Conservation (phyloP, 2,329 filamentous ascomycete species). For the Aureobasidium mangrovei region DNA sequence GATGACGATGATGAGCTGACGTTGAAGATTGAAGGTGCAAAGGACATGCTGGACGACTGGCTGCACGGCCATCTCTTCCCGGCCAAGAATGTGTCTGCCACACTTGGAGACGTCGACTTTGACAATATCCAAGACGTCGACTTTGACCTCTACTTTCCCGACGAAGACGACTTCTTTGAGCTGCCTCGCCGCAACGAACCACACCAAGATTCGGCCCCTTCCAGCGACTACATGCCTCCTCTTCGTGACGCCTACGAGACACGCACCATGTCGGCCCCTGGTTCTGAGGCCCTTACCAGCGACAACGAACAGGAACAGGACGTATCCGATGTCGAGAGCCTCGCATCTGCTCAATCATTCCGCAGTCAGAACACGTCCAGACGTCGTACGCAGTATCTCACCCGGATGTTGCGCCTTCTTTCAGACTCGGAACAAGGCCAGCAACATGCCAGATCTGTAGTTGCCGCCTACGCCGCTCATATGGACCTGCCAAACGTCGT, state of each 20-base stretch:
- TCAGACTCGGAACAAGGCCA: too few relatives aligned
- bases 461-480: too few relatives aligned
- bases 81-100: not conserved
- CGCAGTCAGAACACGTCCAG: too few relatives aligned
- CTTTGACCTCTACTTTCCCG: not conserved
- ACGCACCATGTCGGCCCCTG: not conserved
- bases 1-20: slow-evolving; percentile 10
- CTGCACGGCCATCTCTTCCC: not conserved
- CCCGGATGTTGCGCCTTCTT: too few relatives aligned
- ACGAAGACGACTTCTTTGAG: not conserved
- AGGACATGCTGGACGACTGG: slow-evolving; percentile 16
- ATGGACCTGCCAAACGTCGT: too few relatives aligned
- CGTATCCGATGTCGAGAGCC: too few relatives aligned
- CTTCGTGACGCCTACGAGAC: not conserved
- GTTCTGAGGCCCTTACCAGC: too few relatives aligned
- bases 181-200: not conserved
- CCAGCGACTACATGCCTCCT: not conserved
- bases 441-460: too few relatives aligned
- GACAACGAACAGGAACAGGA: too few relatives aligned
- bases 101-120: not conserved
- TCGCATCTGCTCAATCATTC: too few relatives aligned
- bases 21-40: slow-evolving; percentile 16
- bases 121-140: not conserved
- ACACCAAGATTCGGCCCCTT: not conserved
- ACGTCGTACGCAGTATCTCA: too few relatives aligned